Evolutionary conservation across 129 eudicot species (phyloP).

Genomic region (Artemisia argyi): DNA sequence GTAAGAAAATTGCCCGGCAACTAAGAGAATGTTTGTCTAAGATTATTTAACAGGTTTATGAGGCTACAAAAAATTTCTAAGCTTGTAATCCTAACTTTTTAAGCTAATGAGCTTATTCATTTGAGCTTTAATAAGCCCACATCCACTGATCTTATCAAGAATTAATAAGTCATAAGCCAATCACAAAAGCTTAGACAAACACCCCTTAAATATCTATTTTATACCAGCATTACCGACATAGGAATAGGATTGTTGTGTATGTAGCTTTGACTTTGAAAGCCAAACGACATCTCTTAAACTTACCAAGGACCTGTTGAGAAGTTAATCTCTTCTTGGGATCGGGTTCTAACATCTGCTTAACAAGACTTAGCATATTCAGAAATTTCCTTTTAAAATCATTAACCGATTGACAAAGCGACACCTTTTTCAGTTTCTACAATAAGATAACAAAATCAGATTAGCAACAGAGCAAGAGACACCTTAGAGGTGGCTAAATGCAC

Average conservation of each 20-base stretch:
- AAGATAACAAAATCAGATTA: neutral
- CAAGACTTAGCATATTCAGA: constrained; percentile 90
- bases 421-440: constrained; percentile 91
- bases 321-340: too few species aligned
- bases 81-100: too few species aligned
- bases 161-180: too few species aligned
- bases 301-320: constrained; percentile 97
- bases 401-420: constrained; percentile 80
- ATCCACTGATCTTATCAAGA: too few species aligned
- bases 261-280: neutral
- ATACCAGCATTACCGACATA: neutral
- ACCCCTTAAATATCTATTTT: neutral
- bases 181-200: too few species aligned
- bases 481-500: too few species aligned
- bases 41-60: too few species aligned
- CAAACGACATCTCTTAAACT: constrained; percentile 25
- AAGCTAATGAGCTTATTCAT: too few species aligned
- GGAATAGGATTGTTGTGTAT: neutral
- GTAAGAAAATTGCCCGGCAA: neutral
- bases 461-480: neutral
- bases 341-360: constrained; percentile 86
- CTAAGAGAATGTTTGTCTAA: neutral
- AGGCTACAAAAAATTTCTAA: too few species aligned
- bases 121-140: too few species aligned
- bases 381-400: constrained; percentile 91